Evolutionary conservation across 1,284 basidiomycete species (phyloP), one percentile per base, ranked within the genome.

Genomic region (Naganishia sp.): DNA sequence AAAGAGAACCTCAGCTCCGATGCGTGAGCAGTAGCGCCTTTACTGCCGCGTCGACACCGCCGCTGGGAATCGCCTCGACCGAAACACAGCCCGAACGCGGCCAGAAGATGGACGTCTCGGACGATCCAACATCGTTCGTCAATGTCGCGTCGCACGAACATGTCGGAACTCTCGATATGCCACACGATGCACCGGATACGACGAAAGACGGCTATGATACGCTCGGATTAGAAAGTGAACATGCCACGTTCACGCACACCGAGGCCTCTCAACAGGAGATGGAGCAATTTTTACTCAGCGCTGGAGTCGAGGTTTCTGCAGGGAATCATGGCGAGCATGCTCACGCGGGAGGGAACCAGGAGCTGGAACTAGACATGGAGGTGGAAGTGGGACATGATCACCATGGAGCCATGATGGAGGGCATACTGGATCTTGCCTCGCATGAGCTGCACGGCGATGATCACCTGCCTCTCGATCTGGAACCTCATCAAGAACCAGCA

Each of bases 21-120:
- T 54, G 51, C 51, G 50, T 39, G 17, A 52, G 11, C 51, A 63
- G 51, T 63, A 63, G 61, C 11, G 23, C 13, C 23, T 39, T 32
- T n/a, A 23, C 17, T n/a, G 50, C 49, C 51, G 58, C 58, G 58
- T 42, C 39, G 58, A 61, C 47, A 61, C 35, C 35, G 35, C 35
- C 35, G 35, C 35, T 6, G 35, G 35, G 13, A 39, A 39, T 39
- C 35, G 35, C 35, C 35, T 39, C 35, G 35, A 39, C 13, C 35
- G 35, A 39, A 13, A 39, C 35, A 39, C 35, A 39, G 28, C 35
- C 35, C 35, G 13, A 39, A 39, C 35, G 35, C 35, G 35, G 35
- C 3, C 35, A 39, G 35, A 39, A 39, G 35, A 39, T 28, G 58
- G 17, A 42, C 58, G 47, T 28, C 23, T 51, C 50, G 58, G 47